Base-by-base conservation (phyloP, 805 yeast genomes). In the Brettanomyces bruxellensis region DNA sequence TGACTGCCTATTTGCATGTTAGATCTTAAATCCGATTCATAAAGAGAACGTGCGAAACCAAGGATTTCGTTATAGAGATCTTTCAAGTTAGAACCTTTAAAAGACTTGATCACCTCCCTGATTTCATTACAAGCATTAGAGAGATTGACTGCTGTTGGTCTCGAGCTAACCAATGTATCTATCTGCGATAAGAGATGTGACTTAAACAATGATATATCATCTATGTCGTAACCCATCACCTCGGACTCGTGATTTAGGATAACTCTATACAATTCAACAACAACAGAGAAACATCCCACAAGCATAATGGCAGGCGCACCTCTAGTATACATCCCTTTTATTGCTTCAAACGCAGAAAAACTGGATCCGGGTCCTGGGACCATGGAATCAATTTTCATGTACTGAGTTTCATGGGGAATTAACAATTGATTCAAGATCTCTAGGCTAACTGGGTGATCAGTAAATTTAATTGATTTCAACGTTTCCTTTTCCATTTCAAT, bases 301-400 rank as follows among this genome's bases (percentile, higher is more conserved):
- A 91, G 86, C 51, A 97, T 97, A 60, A 91, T 91, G 1, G 98
- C 98, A 0, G 99, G 99, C 0, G 99, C 99, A 36, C 99, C 99
- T 61, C 99, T 75, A 4, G 95, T 97, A 57, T 86, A 89, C 99
- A 91, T 91, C 48, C 72, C 72, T 59, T 80, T 82, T 62, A 91
- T 91, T n/a, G 86, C 95, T 18, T 73, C 72, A 64, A 68, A 87
- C 3, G 95, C 97, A 61, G 89, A 95, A 28, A 62, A 59, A 7
- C 34, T 13, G 12, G 70, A 82, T 2, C 89, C 95, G 64, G 83
- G 89, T 8, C 46, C 40, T 6, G 66, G 65, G 41, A 81, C 81
- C 44, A 86, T 79, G 14, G 78, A 68, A 36, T 67, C 53, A 48
- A 91, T 76, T 1, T 71, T 60, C 22, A 90, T 67, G 62, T 87